These are phyloP conservation scores for Solanum arcanum DNA, from an alignment of 257 asterid genomes.

Conservation along the genomic window DNA sequence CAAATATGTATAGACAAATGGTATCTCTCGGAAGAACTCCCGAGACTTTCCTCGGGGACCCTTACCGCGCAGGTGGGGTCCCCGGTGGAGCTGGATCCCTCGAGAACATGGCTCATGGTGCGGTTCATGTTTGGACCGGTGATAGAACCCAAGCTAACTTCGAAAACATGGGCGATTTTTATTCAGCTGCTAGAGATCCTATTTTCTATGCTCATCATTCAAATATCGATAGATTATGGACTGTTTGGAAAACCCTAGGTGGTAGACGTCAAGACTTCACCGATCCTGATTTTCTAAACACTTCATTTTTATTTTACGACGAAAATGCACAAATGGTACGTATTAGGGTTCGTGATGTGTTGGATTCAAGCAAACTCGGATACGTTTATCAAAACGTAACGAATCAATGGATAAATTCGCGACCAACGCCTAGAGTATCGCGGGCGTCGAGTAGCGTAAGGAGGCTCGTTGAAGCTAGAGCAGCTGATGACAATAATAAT, in stretches of 20 bases:
- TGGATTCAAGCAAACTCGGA: constrained; percentile 49
- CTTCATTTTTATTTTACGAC: constrained; percentile 59
- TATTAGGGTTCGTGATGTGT: constrained; percentile 46
- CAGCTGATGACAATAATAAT: constrained; percentile 8
- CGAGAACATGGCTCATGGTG: constrained; percentile 62
- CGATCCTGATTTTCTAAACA: constrained; percentile 44
- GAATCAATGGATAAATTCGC: constrained; percentile 39
- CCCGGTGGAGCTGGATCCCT: constrained; percentile 57
- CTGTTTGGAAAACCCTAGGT: constrained; percentile 55
- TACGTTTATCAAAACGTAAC: constrained; percentile 45
- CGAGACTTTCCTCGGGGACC: constrained; percentile 46
- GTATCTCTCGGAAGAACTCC: constrained; percentile 50
- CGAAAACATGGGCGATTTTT: constrained; percentile 78
- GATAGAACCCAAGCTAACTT: constrained; percentile 47
- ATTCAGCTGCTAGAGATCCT: constrained; percentile 79
- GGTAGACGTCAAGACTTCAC: constrained; percentile 56
- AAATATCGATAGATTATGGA: constrained; percentile 69
- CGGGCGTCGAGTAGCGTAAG: constrained; percentile 22
- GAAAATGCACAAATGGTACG: constrained; percentile 75
- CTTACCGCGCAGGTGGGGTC: constrained; percentile 50
- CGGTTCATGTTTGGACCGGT: constrained; percentile 72
- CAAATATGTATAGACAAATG: constrained; percentile 71
- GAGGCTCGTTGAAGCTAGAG: constrained; percentile 36
- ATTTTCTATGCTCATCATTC: constrained; percentile 70
- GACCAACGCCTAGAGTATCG: constrained; percentile 48